Evolutionary conservation across 2,329 filamentous ascomycete genomes (phyloP), one percentile per base, ranked within the genome.

Genomic region (Neofusicoccum sp.): DNA sequence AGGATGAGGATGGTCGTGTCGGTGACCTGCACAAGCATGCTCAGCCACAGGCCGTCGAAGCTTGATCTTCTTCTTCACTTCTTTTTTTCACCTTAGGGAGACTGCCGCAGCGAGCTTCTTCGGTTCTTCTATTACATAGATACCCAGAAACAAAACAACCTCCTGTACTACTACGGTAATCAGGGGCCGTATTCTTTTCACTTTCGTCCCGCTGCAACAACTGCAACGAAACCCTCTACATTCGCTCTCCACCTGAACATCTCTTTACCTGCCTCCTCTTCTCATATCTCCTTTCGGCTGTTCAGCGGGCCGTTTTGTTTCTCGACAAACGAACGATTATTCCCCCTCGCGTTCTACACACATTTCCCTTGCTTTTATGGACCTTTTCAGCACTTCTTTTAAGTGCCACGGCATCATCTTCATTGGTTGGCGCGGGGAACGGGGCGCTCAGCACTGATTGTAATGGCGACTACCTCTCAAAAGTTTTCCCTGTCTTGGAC

Each of bases 91-190:
- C 45, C 37, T 49, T 16, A 41, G 36, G 36, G 37, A 61, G 45
- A 29, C 56, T 14, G 41, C 54, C 54, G 16, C 54, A 34, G 45
- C 45, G 54, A 58, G 22, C 54, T 45, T 44, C 31, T 36, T 58
- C 54, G 54, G 54, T 58, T 58, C 54, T 58, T 58, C 54, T 58
- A 45, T 44, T 58, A 58, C 54, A 58, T 58, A 58, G 54, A 58
- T 58, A 58, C 54, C 54, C 54, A 58, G 54, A 58, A 58, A 58
- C 54, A 58, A 56, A 58, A 36, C 54, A 58, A 50, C 31, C 48
- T 36, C 54, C 54, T 58, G 41, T 58, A 45, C 54, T 58, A 37
- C 54, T 47, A 58, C 54, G 54, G 54, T 58, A 58, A 45, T 47
- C 54, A 58, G 41, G 39, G 54, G 54, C 54, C 41, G 54, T 58